Conservation (phyloP, 1,284 basidiomycete genomes). For the Trametes sp. region DNA sequence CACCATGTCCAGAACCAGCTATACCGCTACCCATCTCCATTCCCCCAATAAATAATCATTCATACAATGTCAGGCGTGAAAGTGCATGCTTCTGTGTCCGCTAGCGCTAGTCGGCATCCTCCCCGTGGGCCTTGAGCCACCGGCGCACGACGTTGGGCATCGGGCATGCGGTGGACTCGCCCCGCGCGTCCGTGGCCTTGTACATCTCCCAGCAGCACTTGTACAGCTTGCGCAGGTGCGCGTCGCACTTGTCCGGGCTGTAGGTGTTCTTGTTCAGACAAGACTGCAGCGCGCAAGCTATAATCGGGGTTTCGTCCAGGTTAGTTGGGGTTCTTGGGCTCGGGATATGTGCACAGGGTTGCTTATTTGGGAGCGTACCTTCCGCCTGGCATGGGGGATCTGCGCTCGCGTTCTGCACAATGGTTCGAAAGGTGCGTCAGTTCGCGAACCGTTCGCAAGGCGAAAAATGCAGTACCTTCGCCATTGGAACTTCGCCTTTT, state of each 20-base stretch:
- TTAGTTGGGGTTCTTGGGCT: no score
- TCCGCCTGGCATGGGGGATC: slow-evolving; percentile 25
- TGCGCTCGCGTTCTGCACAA: not conserved
- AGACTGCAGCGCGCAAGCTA: slow-evolving; percentile 68
- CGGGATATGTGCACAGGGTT: not conserved
- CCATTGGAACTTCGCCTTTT: no score
- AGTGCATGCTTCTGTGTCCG: not conserved
- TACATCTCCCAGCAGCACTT: slow-evolving; percentile 68
- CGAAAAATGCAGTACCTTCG: not conserved
- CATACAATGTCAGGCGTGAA: not conserved
- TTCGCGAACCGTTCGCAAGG: not conserved
- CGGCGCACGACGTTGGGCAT: slow-evolving; percentile 57
- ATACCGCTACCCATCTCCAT: no score
- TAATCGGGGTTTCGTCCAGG: not conserved
- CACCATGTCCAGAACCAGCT: no score
- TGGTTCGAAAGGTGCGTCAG: not conserved
- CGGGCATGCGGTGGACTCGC: slow-evolving; percentile 70
- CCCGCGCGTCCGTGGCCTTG: slow-evolving; percentile 46
- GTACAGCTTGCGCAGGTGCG: slow-evolving; percentile 59
- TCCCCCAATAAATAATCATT: no score
- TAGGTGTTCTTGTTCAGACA: slow-evolving; percentile 74
- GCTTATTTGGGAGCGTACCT: slow-evolving; percentile 2
- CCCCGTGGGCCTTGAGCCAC: slow-evolving; percentile 64
- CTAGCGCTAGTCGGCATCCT: slow-evolving; percentile 14
- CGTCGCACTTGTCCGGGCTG: slow-evolving; percentile 65